Conservation (phyloP, 768 basidiomycete genomes). For the Pulveroboletus sp. region DNA sequence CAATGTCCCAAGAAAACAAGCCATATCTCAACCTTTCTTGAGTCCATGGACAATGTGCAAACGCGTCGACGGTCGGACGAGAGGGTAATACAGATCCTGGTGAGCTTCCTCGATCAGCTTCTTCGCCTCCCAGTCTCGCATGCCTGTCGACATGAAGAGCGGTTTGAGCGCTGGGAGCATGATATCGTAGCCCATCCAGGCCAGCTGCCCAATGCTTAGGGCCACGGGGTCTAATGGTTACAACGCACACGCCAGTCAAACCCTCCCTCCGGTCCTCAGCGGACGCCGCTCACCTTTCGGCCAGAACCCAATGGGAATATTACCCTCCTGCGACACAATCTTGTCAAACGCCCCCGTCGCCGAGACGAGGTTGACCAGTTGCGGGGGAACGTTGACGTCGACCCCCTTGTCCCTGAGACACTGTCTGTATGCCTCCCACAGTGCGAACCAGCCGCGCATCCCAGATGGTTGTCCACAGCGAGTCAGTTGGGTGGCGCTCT, state of each 20-base stretch:
- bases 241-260: conserved; percentile 9
- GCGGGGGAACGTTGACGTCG: conserved; percentile 55
- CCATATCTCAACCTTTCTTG: conserved; percentile 24
- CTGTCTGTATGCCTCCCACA: conserved; percentile 60
- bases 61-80: conserved; percentile 45
- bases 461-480: conserved; percentile 33
- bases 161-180: conserved; percentile 62
- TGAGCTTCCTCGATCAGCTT: conserved; percentile 60
- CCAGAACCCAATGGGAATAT: conserved; percentile 69
- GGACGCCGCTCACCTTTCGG: conserved; percentile 45
- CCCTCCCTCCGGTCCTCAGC: conserved; percentile 8
- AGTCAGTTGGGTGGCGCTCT: conserved; percentile 35
- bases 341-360: conserved; percentile 52
- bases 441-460: conserved; percentile 55
- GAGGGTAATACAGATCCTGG: conserved; percentile 59
- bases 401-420: conserved; percentile 51
- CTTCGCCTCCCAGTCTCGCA: conserved; percentile 51
- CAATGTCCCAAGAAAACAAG: conserved; percentile 19
- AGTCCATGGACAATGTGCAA: conserved; percentile 59
- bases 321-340: conserved; percentile 50
- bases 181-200: conserved; percentile 70
- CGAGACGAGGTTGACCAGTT: conserved; percentile 48
- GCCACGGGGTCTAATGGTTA: conserved; percentile 45
- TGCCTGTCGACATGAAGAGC: conserved; percentile 49
- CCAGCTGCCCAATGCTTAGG: conserved; percentile 63